Base-by-base conservation (phyloP, 768 basidiomycete genomes). In the Lanmaoa rubissima region DNA sequence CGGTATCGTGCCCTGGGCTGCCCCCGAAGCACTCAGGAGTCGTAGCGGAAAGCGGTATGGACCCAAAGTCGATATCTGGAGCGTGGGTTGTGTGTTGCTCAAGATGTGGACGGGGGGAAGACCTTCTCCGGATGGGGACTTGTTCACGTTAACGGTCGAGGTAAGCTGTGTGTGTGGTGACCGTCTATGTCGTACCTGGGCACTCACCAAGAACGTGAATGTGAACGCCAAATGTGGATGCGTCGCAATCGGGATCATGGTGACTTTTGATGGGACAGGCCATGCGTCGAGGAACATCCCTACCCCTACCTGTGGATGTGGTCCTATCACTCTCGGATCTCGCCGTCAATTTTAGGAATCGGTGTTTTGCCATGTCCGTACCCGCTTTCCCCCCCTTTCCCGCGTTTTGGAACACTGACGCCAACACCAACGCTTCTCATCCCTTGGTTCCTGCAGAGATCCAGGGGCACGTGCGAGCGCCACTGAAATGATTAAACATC, bases 1-100 rank as follows among this genome's bases (percentile, higher is more conserved):
- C 67, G 94, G 95, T n/a, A 92, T 91, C 17, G 87, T 97, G 35
- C 96, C 94, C 70, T 97, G 94, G 94, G 96, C 96, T 91, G 94
- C 93, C 13, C 93, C 94, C 0, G 94, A 92, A 75, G 89, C 94
- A 52, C 81, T 92, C 60, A 85, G 89, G 55, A 84, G 88, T 26
- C 83, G 86, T 66, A 84, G 84, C 72, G 45, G 54, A 11, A 86
- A 87, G 62, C 91, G 91, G 0, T 98, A 98, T 70, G 93, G 90
- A 65, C 89, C 88, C 69, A 98, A 98, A 75, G 86, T 95, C 47
- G 94, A 98, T 68, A 93, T 98, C 60, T 98, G 95, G 95, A 92
- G 90, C 70, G 82, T 94, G 3, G 95, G 95, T 2, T 98, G 95
- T 75, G 90, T 98, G 9, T 88, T 94, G 11, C 78, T 96, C 60